Evolutionary conservation across 2,329 filamentous ascomycete species (phyloP), one percentile per base, ranked within the genome.

Genomic region (Mycogone perniciosa): DNA sequence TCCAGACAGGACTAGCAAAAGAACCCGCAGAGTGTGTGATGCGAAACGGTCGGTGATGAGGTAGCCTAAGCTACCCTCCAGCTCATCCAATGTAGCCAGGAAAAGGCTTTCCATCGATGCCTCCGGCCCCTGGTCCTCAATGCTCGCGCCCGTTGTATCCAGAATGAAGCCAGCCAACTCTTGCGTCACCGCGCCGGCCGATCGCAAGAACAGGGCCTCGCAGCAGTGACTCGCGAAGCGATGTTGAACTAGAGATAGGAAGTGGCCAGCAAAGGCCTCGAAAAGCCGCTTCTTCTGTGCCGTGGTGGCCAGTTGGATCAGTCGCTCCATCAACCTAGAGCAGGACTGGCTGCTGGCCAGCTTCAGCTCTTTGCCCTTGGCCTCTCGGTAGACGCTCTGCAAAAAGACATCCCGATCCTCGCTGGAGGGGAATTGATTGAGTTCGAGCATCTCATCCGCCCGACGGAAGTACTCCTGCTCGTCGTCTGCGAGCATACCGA

Each of bases 201-300:
- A 86, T 57, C 88, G 82, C 44, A 91, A 75, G 67, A 99, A 97
- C 31, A 99, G 77, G 29, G 89, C 89, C 71, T 99, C 93, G 66
- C 91, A 96, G 71, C 92, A 97, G 73, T 99, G 93, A 54, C 91
- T 95, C 5, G 93, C 93, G 63, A 99, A 99, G 13, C 93, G 86
- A 71, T 99, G 93, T 66, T 95, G 91, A 46, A 96, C 84, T 30
- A 99, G 79, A 60, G 91, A 86, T 52, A 92, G 74, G 69, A 97
- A 95, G 69, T 97, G 88, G 33, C 86, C 85, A 20, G 77, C 84
- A 67, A 97, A 96, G 41, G 87, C 89, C 57, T 82, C 80, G 66
- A 97, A 97, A 20, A 99, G 71, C 44, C 78, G 78, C 75, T 95
- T 96, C 68, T 96, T 85, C 71, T 97, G 93, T 13, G 74, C 72